Evolutionary conservation across 2,329 filamentous ascomycete species (phyloP).

Genomic region (Colletotrichum viniferum): DNA sequence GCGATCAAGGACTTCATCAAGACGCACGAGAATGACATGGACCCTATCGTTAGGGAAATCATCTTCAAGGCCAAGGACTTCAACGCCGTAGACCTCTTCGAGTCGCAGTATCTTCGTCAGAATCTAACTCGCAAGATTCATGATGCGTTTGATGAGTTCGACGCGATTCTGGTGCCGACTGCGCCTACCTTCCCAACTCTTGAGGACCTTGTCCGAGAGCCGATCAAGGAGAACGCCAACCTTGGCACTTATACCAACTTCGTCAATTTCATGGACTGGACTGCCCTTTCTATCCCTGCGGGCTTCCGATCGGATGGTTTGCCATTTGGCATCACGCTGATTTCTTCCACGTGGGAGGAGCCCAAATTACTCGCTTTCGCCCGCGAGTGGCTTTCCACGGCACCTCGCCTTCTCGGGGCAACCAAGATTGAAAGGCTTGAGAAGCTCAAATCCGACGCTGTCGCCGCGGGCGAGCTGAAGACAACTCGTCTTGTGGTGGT

Average conservation of each 20-base stretch:
- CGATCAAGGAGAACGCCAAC: constrained; percentile 56
- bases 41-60: constrained; percentile 38
- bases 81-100: constrained; percentile 51
- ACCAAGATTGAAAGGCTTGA: constrained; percentile 25
- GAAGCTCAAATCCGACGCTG: background rate
- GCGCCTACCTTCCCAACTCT: constrained; percentile 57
- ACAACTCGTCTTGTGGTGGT: constrained; percentile 32
- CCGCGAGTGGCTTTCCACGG: constrained; percentile 29
- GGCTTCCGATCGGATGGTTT: constrained; percentile 40
- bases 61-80: constrained; percentile 42
- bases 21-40: constrained; percentile 31
- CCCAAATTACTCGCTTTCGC: constrained; percentile 31
- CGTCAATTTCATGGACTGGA: constrained; percentile 64
- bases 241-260: constrained; percentile 64
- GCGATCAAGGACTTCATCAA: constrained; percentile 53
- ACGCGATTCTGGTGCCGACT: constrained; percentile 61
- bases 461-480: constrained; percentile 18
- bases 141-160: constrained; percentile 43
- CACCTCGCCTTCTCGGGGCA: constrained; percentile 29
- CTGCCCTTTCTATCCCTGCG: constrained; percentile 57
- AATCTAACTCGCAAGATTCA: constrained; percentile 46
- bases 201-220: constrained; percentile 53
- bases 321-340: constrained; percentile 42
- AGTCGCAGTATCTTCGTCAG: constrained; percentile 39
- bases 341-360: constrained; percentile 40